Conservation (phyloP, 768 basidiomycete genomes). For the Trametes sanguinea region DNA sequence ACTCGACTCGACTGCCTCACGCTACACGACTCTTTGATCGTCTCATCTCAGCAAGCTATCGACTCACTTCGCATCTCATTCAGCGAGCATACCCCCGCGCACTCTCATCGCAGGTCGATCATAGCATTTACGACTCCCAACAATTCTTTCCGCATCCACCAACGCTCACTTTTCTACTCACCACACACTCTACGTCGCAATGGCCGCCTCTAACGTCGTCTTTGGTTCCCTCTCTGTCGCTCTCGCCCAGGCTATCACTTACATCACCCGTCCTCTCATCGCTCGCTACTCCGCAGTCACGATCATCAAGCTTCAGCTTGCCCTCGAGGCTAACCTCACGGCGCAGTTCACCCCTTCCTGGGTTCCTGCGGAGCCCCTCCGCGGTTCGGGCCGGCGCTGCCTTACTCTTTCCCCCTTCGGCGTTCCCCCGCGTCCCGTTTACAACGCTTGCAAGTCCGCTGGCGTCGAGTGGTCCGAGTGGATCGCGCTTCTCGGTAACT, state of each 20-base stretch:
- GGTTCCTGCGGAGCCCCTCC: constrained; percentile 62
- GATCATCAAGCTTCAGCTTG: constrained; percentile 67
- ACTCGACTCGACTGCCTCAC: constrained; percentile 30
- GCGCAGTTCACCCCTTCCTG: constrained; percentile 69
- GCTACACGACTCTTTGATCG: constrained; percentile 27
- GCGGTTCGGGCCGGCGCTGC: constrained; percentile 72
- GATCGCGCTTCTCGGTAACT: constrained; percentile 67
- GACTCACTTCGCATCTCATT: constrained; percentile 34
- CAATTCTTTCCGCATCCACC: constrained; percentile 26
- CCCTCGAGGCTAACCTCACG: constrained; percentile 73
- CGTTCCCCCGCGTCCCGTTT: constrained; percentile 70
- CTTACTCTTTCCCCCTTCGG: constrained; percentile 69
- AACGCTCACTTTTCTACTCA: constrained; percentile 21
- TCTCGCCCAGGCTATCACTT: constrained; percentile 73
- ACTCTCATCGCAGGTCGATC: constrained; percentile 67
- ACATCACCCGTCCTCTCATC: constrained; percentile 68
- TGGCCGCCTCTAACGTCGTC: constrained; percentile 37
- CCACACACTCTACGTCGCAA: constrained; percentile 21
- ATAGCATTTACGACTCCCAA: constrained; percentile 30
- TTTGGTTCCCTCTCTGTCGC: constrained; percentile 55
- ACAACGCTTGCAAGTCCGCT: constrained; percentile 67
- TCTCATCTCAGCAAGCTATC: constrained; percentile 21
- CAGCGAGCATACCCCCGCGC: constrained; percentile 38
- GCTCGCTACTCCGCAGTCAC: constrained; percentile 57
- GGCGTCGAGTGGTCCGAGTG: constrained; percentile 82